Evolutionary conservation across 2,329 filamentous ascomycete species (phyloP).

Genomic region (Monilinia fructicola): DNA sequence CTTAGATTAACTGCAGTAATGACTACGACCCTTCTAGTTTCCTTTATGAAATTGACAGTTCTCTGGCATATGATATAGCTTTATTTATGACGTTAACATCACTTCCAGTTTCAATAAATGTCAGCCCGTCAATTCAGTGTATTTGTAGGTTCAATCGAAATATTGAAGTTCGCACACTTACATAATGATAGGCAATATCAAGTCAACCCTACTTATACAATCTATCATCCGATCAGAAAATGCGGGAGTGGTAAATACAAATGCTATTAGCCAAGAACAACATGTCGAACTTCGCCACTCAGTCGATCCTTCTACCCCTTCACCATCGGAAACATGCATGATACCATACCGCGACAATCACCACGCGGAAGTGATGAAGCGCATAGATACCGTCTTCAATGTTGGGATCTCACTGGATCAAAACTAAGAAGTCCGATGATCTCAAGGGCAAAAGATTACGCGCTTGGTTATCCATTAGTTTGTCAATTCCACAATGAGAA

Average conservation of each 20-base stretch:
- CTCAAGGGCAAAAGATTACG: slow-evolving; percentile 12
- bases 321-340: slow-evolving; percentile 30
- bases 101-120: slow-evolving; percentile 24
- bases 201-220: slow-evolving; percentile 24
- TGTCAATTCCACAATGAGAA: slow-evolving; percentile 31
- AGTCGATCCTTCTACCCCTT: slow-evolving; percentile 23
- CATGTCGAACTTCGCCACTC: slow-evolving; percentile 28
- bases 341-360: slow-evolving; percentile 33
- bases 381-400: slow-evolving; percentile 31
- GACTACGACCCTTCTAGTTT: too few species aligned
- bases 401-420: slow-evolving; percentile 30
- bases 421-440: slow-evolving; percentile 24
- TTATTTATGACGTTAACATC: slow-evolving; percentile 27
- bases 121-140: slow-evolving; percentile 25
- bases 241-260: slow-evolving; percentile 29
- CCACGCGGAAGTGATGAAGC: slow-evolving; percentile 28
- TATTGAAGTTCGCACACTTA: neutral
- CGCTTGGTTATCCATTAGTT: slow-evolving; percentile 24
- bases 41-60: slow-evolving; percentile 16
- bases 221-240: slow-evolving; percentile 26
- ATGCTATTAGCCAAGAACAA: slow-evolving; percentile 25
- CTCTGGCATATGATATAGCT: slow-evolving; percentile 24
- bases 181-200: slow-evolving; percentile 24
- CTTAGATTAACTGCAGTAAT: slow-evolving; percentile 26
- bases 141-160: slow-evolving; percentile 23